Percentiles rank a stretch among this genome's conserved stretches.
These are phyloP conservation scores for Cucumis melo DNA, from an alignment of 306 rosid species.

Conservation along the genomic window DNA sequence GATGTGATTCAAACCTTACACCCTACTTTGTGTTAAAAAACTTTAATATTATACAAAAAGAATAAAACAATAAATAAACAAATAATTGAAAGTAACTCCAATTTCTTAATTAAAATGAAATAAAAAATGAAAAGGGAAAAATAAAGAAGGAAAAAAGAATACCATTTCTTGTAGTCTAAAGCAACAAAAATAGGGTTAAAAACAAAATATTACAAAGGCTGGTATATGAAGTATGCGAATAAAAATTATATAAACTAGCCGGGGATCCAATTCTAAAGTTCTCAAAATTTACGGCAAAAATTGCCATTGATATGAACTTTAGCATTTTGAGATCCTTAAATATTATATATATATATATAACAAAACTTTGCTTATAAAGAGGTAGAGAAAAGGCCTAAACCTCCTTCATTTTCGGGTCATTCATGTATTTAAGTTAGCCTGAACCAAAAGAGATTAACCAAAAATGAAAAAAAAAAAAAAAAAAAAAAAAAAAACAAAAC, in stretches of 20 bases:
- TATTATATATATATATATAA: neutral
- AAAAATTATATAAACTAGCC: slow-evolving; percentile 9
- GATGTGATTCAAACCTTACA: too few relatives aligned
- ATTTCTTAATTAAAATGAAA: too few relatives aligned
- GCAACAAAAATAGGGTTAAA: neutral
- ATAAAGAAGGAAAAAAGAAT: neutral
- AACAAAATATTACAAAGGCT: slow-evolving; percentile 28
- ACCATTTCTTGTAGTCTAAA: neutral
- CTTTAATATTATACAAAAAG: too few relatives aligned
- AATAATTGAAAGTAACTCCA: too few relatives aligned
- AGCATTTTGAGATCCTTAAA: slow-evolving; percentile 11
- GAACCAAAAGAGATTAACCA: neutral
- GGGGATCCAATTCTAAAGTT: slow-evolving; percentile 23
- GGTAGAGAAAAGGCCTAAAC: neutral
- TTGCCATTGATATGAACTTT: slow-evolving; percentile 26
- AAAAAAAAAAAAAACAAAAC: neutral
- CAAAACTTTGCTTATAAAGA: neutral
- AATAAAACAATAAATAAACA: too few relatives aligned
- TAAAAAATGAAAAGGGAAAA: neutral
- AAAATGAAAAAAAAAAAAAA: too few relatives aligned
- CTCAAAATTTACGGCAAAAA: slow-evolving; percentile 37
- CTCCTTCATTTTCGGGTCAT: neutral
- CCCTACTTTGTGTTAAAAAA: too few relatives aligned
- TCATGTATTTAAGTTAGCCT: neutral
- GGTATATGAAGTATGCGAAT: neutral